Evolutionary conservation across 306 rosid genomes (phyloP).

Genomic region (Albizia julibrissin): DNA sequence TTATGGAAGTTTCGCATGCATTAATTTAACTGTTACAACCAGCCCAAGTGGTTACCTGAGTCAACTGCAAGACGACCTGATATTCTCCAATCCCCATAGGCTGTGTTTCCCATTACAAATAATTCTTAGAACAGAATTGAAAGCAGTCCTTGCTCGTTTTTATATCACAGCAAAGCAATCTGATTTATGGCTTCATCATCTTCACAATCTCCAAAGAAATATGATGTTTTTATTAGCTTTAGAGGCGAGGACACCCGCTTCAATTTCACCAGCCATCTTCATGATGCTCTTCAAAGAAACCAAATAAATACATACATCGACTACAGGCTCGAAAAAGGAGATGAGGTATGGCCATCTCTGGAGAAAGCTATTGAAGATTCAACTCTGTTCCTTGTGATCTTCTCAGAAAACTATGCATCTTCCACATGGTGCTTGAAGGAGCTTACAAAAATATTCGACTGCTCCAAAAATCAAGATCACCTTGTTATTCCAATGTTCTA

Average conservation of each 20-base stretch:
- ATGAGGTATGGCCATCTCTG: background rate
- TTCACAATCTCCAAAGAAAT: background rate
- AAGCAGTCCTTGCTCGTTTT: too few species aligned
- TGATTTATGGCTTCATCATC: background rate
- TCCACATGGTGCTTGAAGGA: background rate
- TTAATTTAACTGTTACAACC: too few species aligned
- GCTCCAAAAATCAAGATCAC: background rate
- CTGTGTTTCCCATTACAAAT: too few species aligned
- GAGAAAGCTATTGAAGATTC: background rate
- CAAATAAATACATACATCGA: background rate
- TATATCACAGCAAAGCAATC: background rate
- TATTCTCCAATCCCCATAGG: too few species aligned
- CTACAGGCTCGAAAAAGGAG: background rate
- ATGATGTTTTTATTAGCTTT: background rate
- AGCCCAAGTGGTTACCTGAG: too few species aligned
- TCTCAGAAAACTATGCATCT: background rate
- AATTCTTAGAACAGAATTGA: too few species aligned
- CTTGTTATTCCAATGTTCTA: background rate
- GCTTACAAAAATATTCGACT: background rate
- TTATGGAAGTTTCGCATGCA: too few species aligned
- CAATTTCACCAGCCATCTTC: background rate
- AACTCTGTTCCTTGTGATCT: background rate
- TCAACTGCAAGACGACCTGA: too few species aligned
- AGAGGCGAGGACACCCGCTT: background rate
- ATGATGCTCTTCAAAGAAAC: background rate